Evolutionary conservation across 2,329 filamentous ascomycete species (phyloP).

Genomic region (Trichoderma endophyticum): DNA sequence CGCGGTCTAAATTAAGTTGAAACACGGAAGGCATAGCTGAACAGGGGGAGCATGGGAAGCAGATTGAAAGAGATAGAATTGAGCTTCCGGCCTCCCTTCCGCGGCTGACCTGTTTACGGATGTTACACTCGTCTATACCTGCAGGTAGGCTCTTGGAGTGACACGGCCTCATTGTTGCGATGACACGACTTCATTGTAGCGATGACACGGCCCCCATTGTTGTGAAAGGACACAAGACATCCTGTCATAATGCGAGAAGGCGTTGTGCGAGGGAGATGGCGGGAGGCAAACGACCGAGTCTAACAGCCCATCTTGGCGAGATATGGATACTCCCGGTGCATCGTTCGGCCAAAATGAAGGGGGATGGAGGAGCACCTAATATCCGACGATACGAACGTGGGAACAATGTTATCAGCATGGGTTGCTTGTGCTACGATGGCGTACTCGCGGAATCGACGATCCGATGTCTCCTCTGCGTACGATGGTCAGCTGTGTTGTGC

Average conservation of each 20-base stretch:
- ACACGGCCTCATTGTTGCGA: background rate
- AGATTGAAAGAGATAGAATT: background rate
- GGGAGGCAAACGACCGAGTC: constrained; percentile 13
- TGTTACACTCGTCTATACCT: constrained; percentile 19
- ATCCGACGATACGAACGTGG: background rate
- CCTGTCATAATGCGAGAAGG: constrained; percentile 20
- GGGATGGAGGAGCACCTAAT: background rate
- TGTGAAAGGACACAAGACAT: background rate
- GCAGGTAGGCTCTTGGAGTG: constrained; percentile 19
- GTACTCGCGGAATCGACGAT: background rate
- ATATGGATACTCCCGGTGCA: constrained; percentile 1
- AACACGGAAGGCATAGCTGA: constrained; percentile 14
- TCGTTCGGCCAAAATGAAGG: background rate
- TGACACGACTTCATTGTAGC: background rate
- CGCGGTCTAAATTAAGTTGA: constrained; percentile 18
- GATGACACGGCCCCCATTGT: background rate
- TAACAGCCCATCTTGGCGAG: constrained; percentile 7
- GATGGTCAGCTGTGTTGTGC: background rate
- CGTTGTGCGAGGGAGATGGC: constrained; percentile 11
- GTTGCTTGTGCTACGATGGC: background rate
- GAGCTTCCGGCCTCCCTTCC: background rate
- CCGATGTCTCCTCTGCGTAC: background rate
- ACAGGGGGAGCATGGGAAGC: constrained; percentile 1
- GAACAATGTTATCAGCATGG: background rate
- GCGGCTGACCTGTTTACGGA: constrained; percentile 1